Evolutionary conservation across 495 filamentous ascomycete genomes (phyloP).

Genomic region (Trichoderma erinaceum): DNA sequence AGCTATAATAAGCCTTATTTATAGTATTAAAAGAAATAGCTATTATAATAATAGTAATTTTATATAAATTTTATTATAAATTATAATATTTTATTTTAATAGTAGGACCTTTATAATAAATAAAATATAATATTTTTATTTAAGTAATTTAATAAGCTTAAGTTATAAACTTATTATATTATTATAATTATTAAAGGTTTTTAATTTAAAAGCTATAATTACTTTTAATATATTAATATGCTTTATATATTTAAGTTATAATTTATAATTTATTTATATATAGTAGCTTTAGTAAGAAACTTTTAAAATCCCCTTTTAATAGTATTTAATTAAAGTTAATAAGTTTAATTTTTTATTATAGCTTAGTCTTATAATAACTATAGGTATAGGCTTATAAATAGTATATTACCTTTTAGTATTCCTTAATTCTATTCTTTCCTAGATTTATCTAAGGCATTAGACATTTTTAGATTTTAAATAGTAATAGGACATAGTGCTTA

Average conservation of each 20-base stretch:
- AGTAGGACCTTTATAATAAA: not conserved
- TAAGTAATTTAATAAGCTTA: not conserved
- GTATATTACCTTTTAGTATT: too few relatives aligned
- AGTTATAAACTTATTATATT: too few relatives aligned
- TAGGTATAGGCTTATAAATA: too few relatives aligned
- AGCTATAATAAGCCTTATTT: not conserved
- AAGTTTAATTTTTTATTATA: too few relatives aligned
- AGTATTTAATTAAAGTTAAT: not conserved
- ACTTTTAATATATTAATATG: too few relatives aligned
- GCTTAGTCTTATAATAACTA: too few relatives aligned
- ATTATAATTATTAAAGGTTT: too few relatives aligned
- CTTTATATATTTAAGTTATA: too few relatives aligned
- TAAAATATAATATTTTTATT: slow-evolving; percentile 7
- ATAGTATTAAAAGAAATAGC: not conserved
- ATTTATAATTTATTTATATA: slow-evolving; percentile 5
- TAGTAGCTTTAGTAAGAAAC: not conserved
- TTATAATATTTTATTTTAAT: not conserved
- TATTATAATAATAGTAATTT: slow-evolving; percentile 2
- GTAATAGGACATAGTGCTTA: too few relatives aligned
- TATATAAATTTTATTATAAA: not conserved
- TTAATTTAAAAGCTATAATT: not conserved
- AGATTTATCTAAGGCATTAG: too few relatives aligned
- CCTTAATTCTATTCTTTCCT: too few relatives aligned
- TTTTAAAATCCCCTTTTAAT: not conserved
- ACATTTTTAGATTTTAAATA: too few relatives aligned